Base-by-base conservation (phyloP, 192 early-diverging fungal species). In the Podila clonocystis region DNA sequence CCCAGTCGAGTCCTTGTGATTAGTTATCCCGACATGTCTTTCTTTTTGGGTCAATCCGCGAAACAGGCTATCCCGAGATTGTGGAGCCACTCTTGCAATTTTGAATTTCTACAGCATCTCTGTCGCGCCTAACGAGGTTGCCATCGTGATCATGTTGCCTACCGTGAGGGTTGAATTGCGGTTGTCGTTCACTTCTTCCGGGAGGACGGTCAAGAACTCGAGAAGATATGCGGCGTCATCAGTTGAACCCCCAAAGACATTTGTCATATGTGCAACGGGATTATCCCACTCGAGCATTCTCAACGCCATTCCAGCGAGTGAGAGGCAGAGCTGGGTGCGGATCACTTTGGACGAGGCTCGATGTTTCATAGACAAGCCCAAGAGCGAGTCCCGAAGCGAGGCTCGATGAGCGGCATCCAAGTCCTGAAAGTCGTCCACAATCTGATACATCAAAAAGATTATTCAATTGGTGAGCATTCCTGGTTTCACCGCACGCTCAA, bases 151-250 rank as follows among this genome's bases (percentile, higher is more conserved):
- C 52, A 55, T 55, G 52, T 26, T 55, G 78, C 90, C 80, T 85
- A 92, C 83, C 48, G 88, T 82, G 68, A 93, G 82, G 31, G 89
- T 80, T 60, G 93, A 86, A 49, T 89, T 86, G 50, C 89, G 86
- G 65, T 92, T 94, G 29, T 84, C 76, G 50, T 83, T 85, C 12
- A 93, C 85, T 83, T 99, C 96, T 72, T 98, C 96, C 17, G 97
- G 96, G 29, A 99, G 82, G 36, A 95, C 91, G 17, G 89, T 90
- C 49, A 97, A 75, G 68, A 97, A 95, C 71, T 95, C 93, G 9
- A 98, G 70, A 68, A 97, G 80, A 50, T 90, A 89, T 1, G 78
- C 72, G 28, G 94, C 87, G 30, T 89, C 89, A 36, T 90, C 88
- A 3, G 89, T 74, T 19, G 87, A 87, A 29, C 83, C 83, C 45